These are phyloP conservation scores for Venturia carpophila DNA, from an alignment of 2,329 filamentous ascomycete genomes.

Conservation along the genomic window DNA sequence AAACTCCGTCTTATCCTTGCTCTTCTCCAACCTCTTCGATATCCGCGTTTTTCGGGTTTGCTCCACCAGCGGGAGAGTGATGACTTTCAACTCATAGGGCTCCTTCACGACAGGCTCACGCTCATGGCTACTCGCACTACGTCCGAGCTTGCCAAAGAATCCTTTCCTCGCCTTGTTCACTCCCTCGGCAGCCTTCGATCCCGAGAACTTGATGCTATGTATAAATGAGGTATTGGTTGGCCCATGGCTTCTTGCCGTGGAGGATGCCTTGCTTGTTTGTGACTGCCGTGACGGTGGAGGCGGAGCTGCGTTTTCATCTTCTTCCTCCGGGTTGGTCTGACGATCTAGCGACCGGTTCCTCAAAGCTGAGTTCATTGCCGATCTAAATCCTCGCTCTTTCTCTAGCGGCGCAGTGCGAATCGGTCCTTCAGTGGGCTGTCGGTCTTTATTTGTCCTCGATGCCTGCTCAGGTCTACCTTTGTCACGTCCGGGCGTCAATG, in stretches of 20 bases:
- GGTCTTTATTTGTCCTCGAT: conserved; percentile 21
- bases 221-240: conserved; percentile 47
- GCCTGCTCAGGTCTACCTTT: not conserved
- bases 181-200: conserved; percentile 64
- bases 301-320: not conserved
- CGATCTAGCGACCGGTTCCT: conserved; percentile 71
- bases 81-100: conserved; percentile 77
- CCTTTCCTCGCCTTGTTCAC: conserved; percentile 68
- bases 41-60: conserved; percentile 89
- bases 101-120: conserved; percentile 54
- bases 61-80: conserved; percentile 78
- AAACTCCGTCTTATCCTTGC: conserved; percentile 87
- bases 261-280: not conserved
- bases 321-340: conserved; percentile 25
- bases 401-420: conserved; percentile 58
- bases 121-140: conserved; percentile 63
- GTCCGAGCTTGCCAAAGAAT: conserved; percentile 68
- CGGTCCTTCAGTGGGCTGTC: conserved; percentile 26
- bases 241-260: not conserved
- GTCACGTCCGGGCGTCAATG: conserved; percentile 1
- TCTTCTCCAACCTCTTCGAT: conserved; percentile 59
- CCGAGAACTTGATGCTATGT: conserved; percentile 64
- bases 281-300: not conserved
- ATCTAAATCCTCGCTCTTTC: conserved; percentile 59
- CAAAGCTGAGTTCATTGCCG: conserved; percentile 56